Evolutionary conservation across 1,284 basidiomycete genomes (phyloP), one percentile per base, ranked within the genome.

Genomic region (Apiotrichum gracile): DNA sequence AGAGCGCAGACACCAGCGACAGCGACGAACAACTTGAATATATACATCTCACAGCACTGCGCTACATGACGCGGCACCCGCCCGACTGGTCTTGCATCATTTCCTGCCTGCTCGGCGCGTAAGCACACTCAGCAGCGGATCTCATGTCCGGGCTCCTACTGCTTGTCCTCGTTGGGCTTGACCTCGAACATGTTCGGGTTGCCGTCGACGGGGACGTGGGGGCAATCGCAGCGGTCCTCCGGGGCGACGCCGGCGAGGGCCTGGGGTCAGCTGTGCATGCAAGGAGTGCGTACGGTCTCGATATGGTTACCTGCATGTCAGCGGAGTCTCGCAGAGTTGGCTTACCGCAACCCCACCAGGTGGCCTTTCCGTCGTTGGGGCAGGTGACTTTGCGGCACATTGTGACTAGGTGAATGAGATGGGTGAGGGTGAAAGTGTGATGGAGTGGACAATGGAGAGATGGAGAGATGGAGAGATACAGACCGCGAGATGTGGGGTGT

Each of bases 301-400:
- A 75, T 71, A 51, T 75, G 73, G n/a, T 57, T 54, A 22, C 73
- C 71, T 74, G 52, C 3, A 13, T 29, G 29, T 45, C 25, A 45
- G 29, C 13, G n/a, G 31, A n/a, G 5, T 1, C 2, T 37, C 24
- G 4, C 5, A 17, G 27, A 5, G 4, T 46, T 2, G 13, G 69
- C 72, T 61, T 52, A 75, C 72, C 73, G 40, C 73, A 75, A 50
- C 73, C 73, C 72, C 72, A 75, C 73, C 73, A 75, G 42, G 72
- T 73, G 34, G 70, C 71, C 61, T 70, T 70, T 26, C 66, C 69
- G 51, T 74, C 72, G 55, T 75, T 75, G 5, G 73, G 72, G 62
- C 73, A 75, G 27, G 55, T 53, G 5, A 71, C 67, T 47, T 60
- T 62, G 53, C 67, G 69, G 64, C 73, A 75, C 73, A 75, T 75